Evolutionary conservation across 768 basidiomycete genomes (phyloP).

Genomic region (Leccinum fibrillosum): DNA sequence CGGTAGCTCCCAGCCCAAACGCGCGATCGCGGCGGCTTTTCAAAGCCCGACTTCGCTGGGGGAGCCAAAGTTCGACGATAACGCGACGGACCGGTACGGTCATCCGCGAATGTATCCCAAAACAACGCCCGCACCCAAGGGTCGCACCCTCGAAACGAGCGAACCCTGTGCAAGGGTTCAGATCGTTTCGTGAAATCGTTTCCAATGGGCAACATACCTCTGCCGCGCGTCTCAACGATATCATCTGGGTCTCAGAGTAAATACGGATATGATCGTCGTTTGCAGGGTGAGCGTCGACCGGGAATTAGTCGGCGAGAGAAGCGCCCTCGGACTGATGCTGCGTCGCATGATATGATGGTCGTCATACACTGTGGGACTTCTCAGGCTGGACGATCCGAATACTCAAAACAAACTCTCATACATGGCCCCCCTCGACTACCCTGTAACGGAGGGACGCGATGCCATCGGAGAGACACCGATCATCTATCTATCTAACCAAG

Average conservation of each 20-base stretch:
- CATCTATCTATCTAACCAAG: not conserved
- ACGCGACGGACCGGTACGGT: not conserved
- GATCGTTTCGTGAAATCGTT: not conserved
- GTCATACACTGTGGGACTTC: not conserved
- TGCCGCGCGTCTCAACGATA: not conserved
- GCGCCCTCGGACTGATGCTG: not conserved
- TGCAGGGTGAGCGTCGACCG: not conserved
- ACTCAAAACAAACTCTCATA: not conserved
- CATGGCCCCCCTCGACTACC: not conserved
- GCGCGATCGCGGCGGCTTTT: not conserved
- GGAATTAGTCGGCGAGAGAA: not conserved
- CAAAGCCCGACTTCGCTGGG: not conserved
- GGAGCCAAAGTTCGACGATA: not conserved
- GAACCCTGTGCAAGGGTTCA: not conserved
- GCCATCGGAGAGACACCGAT: not conserved
- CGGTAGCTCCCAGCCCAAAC: too few relatives aligned
- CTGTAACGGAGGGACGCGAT: conserved; percentile 4
- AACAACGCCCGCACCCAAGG: not conserved
- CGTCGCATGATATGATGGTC: not conserved
- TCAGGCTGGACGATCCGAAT: not conserved
- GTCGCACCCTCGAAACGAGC: not conserved
- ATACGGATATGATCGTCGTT: conserved; percentile 7
- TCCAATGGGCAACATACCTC: not conserved
- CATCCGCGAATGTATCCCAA: conserved; percentile 3
- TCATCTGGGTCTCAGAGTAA: not conserved